Evolutionary conservation across 495 filamentous ascomycete species (phyloP).

Genomic region (Choiromyces venosus): DNA sequence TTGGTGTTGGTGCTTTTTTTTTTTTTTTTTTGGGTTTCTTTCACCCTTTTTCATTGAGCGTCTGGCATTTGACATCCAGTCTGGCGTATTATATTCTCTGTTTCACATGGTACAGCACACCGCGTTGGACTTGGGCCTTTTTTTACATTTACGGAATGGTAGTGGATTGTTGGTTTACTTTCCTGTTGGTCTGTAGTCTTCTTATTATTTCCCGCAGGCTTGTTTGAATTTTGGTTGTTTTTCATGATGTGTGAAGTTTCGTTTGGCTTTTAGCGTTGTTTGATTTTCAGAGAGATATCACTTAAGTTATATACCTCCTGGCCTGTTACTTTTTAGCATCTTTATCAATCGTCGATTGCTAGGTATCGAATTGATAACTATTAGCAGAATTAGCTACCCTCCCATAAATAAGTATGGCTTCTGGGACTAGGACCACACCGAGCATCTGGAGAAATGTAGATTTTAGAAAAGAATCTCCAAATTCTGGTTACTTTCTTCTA

Average conservation of each 20-base stretch:
- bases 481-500: no score
- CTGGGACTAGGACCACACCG: no score
- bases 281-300: background rate
- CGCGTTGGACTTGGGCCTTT: background rate
- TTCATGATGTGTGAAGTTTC: background rate
- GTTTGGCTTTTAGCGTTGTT: background rate
- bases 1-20: no score
- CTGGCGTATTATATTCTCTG: background rate
- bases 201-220: background rate
- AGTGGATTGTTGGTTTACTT: background rate
- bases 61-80: no score
- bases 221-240: background rate
- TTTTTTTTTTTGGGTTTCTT: background rate
- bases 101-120: background rate
- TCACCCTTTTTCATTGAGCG: no score
- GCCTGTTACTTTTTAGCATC: no score
- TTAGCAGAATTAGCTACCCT: no score
- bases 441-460: no score
- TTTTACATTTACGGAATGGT: background rate
- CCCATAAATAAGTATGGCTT: no score
- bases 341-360: no score
- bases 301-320: background rate
- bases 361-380: no score
- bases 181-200: background rate
- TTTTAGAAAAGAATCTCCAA: no score